Evolutionary conservation across 108 stramenopile species (phyloP), one percentile per base, ranked within the genome.

Genomic region (Cyclotella distinguenda): DNA sequence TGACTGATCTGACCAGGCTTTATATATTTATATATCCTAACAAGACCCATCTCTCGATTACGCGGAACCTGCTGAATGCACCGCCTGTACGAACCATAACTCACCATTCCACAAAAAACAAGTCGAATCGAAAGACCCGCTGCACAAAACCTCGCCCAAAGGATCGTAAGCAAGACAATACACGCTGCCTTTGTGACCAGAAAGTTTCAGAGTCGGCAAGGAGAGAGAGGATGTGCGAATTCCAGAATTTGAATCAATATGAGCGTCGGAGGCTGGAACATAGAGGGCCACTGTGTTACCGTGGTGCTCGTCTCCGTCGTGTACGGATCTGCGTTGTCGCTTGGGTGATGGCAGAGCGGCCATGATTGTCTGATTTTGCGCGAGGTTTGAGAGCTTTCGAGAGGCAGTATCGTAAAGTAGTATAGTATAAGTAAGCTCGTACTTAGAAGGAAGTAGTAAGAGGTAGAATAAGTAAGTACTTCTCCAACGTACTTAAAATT

Each of bases 121-220:
- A 8, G 79, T 87, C 38, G 70, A 86, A 59, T 95, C 94, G 32
- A 90, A 86, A 8, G 77, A 79, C 15, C 82, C 90, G 50, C 82
- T 82, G 35, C 81, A 84, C 39, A 92, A 59, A 23, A 75, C 51
- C 49, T 83, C 53, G n/a, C 95, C 95, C 8, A 47, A 63, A 5
- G 90, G 85, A 47, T 86, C 84, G 52, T 92, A 95, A 7, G 73
- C 57, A 15, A 94, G 66, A 26, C 83, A 82, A 63, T 94, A 95
- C 11, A 95, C 88, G 12, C 89, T 84, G 19, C 89, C 95, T 46
- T 82, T 87, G 59, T 95, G 95, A 19, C 95, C 95, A 1, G 92
- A 83, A 9, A 95, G 70, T 39, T 84, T 79, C 87, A 95, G 77
- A 7, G 90, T 93, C 1, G 95, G 82, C n/a, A 82, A 75, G 6